phyloP scores from a whole-genome alignment of 2,329 filamentous ascomycete species.

The Aspergillus aculeatinus region DNA sequence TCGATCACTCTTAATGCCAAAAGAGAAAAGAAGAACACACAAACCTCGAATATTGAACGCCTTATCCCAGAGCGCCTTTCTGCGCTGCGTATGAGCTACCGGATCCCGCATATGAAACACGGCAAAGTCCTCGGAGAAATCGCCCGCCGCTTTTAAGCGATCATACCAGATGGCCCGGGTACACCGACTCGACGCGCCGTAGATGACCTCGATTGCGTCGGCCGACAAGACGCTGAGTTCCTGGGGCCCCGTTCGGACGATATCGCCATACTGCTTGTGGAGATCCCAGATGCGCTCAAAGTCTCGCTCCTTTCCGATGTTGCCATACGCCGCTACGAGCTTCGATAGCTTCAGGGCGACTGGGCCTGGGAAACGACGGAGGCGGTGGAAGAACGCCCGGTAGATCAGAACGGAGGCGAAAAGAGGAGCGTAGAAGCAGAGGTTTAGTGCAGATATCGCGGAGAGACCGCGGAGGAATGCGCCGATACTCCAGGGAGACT shows the following conservation, averaged over 20 bases:
- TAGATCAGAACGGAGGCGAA: neutral
- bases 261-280: neutral
- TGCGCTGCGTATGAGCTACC: neutral
- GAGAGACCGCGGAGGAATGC: neutral
- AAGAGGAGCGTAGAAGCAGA: neutral
- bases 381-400: neutral
- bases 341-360: neutral
- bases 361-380: neutral
- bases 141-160: neutral
- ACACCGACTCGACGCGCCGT: neutral
- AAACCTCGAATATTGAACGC: neutral
- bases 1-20: no score
- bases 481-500: neutral
- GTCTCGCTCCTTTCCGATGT: neutral
- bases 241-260: neutral
- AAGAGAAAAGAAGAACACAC: neutral
- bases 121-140: neutral
- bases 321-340: neutral
- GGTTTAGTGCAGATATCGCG: neutral
- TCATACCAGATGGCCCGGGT: conserved; percentile 3
- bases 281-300: conserved; percentile 3
- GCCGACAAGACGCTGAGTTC: conserved; percentile 1
- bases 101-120: neutral
- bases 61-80: conserved; percentile 5
- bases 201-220: neutral